Evolutionary conservation across 768 basidiomycete species (phyloP), one percentile per base, ranked within the genome.

Genomic region (Mycena pura): DNA sequence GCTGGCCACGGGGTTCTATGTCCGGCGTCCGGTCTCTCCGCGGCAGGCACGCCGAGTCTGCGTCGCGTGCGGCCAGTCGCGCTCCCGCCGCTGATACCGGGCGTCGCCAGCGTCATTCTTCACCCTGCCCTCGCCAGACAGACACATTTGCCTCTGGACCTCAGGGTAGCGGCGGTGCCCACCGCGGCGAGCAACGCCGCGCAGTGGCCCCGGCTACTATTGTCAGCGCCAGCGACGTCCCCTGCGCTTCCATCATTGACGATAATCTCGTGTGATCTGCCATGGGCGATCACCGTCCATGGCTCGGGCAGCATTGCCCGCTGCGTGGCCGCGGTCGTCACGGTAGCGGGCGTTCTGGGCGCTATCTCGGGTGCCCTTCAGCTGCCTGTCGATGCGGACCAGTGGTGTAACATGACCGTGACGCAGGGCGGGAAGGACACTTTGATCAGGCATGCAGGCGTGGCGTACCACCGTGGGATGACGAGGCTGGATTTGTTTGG

Each of bases 221-320:
- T 21, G n/a, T 34, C 45, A 25, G 29, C 49, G 34, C 60, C 60
- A 1, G 63, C 64, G 38, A 63, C 62, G 3, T 25, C 24, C 21
- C 67, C 64, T 10, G 55, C 6, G 22, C 65, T 69, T n/a, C 63
- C 68, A 25, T 67, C 66, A 21, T 17, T 65, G 45, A 57, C 66
- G 19, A 49, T 68, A 25, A 28, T 61, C 17, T 45, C 52, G 1
- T 21, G 29, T 1, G 28, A 32, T 1, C 52, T 68, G 10, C 66
- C 66, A 3, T 68, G 66, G 63, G 52, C 47, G 34, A 62, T 66
- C 56, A 66, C 62, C 14, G 67, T 43, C 45, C 65, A 68, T 46
- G 52, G 51, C 3, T 60, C 67, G 31, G 46, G 54, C 45, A 57
- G 28, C 6, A 29, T 28, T 19, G 29, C n/a, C 56, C 61, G 61